Conservation (phyloP, 2,329 filamentous ascomycete genomes). For the Beauveria varroae region DNA sequence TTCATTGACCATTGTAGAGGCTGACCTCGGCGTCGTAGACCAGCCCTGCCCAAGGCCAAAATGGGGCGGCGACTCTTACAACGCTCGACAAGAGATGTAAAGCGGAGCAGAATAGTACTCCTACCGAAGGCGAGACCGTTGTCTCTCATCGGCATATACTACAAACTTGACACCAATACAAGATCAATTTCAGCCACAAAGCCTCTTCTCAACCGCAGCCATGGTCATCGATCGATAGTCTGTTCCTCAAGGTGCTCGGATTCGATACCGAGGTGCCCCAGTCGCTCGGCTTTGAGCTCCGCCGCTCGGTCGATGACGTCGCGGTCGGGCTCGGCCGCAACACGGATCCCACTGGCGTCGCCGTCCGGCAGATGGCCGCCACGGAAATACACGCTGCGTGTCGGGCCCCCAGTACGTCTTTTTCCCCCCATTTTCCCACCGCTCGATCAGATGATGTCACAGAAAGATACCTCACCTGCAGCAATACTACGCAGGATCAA, state of each 20-base stretch:
- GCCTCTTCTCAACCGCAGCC: constrained; percentile 5
- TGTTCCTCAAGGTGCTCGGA: constrained; percentile 22
- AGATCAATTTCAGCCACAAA: neutral
- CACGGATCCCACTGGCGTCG: constrained; percentile 9
- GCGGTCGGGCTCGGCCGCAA: constrained; percentile 25
- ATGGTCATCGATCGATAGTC: constrained; percentile 33
- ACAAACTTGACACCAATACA: neutral
- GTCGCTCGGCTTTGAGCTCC: constrained; percentile 28
- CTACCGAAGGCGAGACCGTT: no score
- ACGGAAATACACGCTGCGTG: constrained; percentile 24
- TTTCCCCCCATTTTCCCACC: no score
- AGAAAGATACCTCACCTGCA: no score
- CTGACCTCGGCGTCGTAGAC: neutral
- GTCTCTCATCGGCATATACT: no score
- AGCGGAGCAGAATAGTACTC: no score
- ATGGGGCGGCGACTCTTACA: no score
- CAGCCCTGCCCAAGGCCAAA: no score
- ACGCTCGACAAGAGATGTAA: no score
- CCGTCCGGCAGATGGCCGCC: constrained; percentile 8
- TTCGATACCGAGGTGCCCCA: constrained; percentile 29
- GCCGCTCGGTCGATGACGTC: constrained; percentile 20
- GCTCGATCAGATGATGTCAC: no score
- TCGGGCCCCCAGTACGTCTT: constrained; percentile 19
- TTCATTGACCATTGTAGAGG: neutral
- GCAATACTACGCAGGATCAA: neutral